Percentiles rank a stretch among this genome's conserved stretches.
Conservation (phyloP, 352 stramenopile species). For the Halophytophthora batemanensis region DNA sequence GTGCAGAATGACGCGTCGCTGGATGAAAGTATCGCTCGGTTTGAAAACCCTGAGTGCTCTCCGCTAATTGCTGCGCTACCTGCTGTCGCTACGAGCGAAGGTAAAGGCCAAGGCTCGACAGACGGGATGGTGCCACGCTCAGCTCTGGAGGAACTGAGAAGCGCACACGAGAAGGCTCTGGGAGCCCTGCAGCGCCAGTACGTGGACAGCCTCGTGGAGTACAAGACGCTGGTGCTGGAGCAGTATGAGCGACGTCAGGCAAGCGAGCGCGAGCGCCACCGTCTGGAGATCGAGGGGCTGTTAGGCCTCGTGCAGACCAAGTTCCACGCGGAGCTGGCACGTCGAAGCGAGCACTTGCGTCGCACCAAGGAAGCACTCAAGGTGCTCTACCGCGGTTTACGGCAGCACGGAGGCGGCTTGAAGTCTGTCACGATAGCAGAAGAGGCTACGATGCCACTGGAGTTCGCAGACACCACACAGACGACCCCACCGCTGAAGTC, state of each 20-base stretch:
- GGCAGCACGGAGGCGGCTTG: constrained; percentile 6
- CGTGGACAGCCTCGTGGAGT: constrained; percentile 50
- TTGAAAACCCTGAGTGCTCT: constrained; percentile 36
- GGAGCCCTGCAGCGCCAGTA: constrained; percentile 57
- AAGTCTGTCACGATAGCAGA: not conserved
- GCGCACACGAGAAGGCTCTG: constrained; percentile 37
- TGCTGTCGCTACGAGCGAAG: not conserved
- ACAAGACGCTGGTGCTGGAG: constrained; percentile 71
- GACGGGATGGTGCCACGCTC: constrained; percentile 15
- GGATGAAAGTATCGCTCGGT: constrained; percentile 44
- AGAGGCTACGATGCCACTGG: constrained; percentile 18
- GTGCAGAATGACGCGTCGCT: constrained; percentile 39
- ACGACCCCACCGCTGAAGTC: constrained; percentile 39
- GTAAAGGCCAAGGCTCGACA: not conserved
- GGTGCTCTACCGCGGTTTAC: constrained; percentile 54
- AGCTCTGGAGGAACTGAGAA: constrained; percentile 42
- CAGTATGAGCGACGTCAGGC: constrained; percentile 61
- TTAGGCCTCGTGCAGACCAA: constrained; percentile 59
- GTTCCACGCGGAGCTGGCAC: constrained; percentile 53
- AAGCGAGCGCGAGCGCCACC: constrained; percentile 55
- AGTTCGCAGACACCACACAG: not conserved
- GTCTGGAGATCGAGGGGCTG: constrained; percentile 59
- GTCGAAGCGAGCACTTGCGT: constrained; percentile 44
- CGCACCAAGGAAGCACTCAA: constrained; percentile 61
- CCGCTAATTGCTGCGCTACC: constrained; percentile 20